Percentiles rank a stretch among this genome's conserved stretches.
These are phyloP conservation scores for Globisporangium canariense DNA, from an alignment of 352 stramenopile genomes.

Conservation along the genomic window DNA sequence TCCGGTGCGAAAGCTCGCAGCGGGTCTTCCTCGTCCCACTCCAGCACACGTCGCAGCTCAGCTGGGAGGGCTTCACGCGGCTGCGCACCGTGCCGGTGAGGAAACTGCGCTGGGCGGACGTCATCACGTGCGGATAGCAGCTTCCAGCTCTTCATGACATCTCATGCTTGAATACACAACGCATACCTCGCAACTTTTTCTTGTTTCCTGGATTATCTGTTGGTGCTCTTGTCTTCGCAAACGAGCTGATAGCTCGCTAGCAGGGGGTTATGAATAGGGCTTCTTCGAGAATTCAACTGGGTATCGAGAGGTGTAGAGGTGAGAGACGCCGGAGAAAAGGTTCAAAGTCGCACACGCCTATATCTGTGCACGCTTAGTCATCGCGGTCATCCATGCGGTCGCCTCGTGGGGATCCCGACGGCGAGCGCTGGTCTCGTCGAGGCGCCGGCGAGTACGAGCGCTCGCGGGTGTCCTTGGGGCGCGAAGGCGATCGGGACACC, in stretches of 20 bases:
- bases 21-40: not conserved
- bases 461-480: slow-evolving; percentile 26
- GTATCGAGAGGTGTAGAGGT: not conserved
- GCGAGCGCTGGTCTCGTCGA: slow-evolving; percentile 49
- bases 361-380: slow-evolving; percentile 8
- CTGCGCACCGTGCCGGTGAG: not conserved
- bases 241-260: not conserved
- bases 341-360: not conserved
- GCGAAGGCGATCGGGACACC: slow-evolving; percentile 27
- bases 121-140: slow-evolving; percentile 6
- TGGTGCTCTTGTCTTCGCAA: not conserved
- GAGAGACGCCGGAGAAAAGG: not conserved
- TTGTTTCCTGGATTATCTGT: not conserved
- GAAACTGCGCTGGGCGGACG: not conserved
- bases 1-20: not conserved
- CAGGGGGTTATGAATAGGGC: not conserved
- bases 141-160: not conserved
- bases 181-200: not conserved
- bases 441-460: slow-evolving; percentile 41
- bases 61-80: slow-evolving; percentile 2
- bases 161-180: not conserved
- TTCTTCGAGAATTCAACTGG: not conserved
- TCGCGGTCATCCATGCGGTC: slow-evolving; percentile 33
- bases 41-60: not conserved
- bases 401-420: slow-evolving; percentile 47